phyloP scores from a whole-genome alignment of 2,329 filamentous ascomycete genomes.

The Sporothrix humicola region DNA sequence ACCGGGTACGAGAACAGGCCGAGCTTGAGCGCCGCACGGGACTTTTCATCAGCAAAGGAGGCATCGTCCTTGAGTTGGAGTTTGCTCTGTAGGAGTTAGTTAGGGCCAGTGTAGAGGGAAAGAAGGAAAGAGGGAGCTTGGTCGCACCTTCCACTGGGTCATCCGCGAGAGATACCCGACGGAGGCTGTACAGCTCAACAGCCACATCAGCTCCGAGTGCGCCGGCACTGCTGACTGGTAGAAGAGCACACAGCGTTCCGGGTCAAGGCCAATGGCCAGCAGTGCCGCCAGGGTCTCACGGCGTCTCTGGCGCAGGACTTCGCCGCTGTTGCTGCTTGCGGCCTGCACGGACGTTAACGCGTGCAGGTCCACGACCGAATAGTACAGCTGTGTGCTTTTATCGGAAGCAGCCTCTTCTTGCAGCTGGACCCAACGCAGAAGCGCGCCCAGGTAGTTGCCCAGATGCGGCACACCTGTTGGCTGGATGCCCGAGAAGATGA shows the following conservation, averaged over 20 bases:
- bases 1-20: constrained; percentile 96
- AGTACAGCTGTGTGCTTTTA: constrained; percentile 64
- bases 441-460: constrained; percentile 91
- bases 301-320: constrained; percentile 66
- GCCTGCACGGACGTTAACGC: constrained; percentile 69
- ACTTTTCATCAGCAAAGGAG: constrained; percentile 62
- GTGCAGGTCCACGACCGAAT: constrained; percentile 91
- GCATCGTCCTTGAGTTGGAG: constrained; percentile 66
- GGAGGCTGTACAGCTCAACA: constrained; percentile 86
- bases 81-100: constrained; percentile 65
- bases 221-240: constrained; percentile 63
- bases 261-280: constrained; percentile 82
- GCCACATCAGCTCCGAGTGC: constrained; percentile 95
- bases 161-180: constrained; percentile 96
- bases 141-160: constrained; percentile 90
- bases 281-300: constrained; percentile 79
- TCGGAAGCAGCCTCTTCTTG: constrained; percentile 66
- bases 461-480: constrained; percentile 93
- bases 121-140: neutral
- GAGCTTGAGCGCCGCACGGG: constrained; percentile 71
- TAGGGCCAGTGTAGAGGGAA: no score
- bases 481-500: constrained; percentile 95
- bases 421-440: constrained; percentile 82
- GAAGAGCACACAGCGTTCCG: constrained; percentile 78
- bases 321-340: constrained; percentile 50